These are phyloP conservation scores for Boletus patriciae DNA, from an alignment of 768 basidiomycete species.

Conservation along the genomic window DNA sequence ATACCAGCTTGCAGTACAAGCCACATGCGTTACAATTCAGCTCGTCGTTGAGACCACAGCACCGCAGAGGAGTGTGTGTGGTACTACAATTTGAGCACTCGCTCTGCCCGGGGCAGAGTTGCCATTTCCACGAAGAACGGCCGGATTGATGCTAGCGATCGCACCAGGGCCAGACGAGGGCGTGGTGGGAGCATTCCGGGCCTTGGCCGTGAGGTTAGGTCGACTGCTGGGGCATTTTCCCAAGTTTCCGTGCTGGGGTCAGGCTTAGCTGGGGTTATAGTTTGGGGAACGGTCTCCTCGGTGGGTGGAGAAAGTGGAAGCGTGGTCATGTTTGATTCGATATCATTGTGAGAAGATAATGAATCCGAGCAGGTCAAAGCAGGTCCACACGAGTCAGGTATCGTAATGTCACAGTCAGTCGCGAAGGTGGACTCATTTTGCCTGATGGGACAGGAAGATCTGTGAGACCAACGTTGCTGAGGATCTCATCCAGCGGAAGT, in stretches of 20 bases:
- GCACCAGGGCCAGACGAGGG: no score
- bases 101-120: no score
- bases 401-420: conserved; percentile 22
- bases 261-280: conserved; percentile 59
- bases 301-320: conserved; percentile 41
- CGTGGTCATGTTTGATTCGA: conserved; percentile 9
- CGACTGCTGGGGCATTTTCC: no score
- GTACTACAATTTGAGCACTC: conserved; percentile 89
- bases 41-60: conserved; percentile 83
- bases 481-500: conserved; percentile 78
- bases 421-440: conserved; percentile 7
- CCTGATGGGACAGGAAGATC: conserved; percentile 11
- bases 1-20: conserved; percentile 80
- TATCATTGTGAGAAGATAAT: conserved; percentile 1
- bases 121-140: no score
- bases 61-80: conserved; percentile 86
- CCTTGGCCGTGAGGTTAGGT: no score
- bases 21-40: conserved; percentile 89
- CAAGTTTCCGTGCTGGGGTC: no score
- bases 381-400: conserved; percentile 28
- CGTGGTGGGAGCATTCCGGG: no score
- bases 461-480: conserved; percentile 36
- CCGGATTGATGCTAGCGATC: no score
- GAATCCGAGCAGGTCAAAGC: conserved; percentile 12
- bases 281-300: conserved; percentile 50